phyloP scores from a whole-genome alignment of 352 stramenopile species.

The Globisporangium solare region DNA sequence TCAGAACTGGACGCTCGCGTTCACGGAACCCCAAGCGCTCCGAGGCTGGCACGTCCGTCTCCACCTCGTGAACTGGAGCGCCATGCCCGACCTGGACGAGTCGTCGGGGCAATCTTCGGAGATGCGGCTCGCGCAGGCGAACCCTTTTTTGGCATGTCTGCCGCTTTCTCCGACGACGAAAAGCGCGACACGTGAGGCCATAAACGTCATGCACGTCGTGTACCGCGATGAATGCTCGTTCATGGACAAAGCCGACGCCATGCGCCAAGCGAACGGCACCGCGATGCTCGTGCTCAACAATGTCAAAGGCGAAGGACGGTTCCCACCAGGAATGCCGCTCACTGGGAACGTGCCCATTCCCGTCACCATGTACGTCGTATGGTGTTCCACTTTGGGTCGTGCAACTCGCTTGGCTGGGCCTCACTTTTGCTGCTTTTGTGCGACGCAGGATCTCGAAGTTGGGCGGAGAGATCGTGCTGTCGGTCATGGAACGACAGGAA shows the following conservation, averaged over 20 bases:
- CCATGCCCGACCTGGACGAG: constrained; percentile 18
- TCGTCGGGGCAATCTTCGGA: constrained; percentile 9
- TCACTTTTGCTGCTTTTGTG: background rate
- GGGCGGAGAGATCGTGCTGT: constrained; percentile 57
- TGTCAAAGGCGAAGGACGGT: constrained; percentile 47
- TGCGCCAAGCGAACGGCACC: constrained; percentile 23
- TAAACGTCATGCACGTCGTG: constrained; percentile 25
- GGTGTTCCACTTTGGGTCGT: background rate
- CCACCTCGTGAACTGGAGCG: constrained; percentile 59
- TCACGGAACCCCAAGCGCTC: constrained; percentile 39
- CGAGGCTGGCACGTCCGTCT: constrained; percentile 44
- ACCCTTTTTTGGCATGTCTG: constrained; percentile 39
- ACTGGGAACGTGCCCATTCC: constrained; percentile 32
- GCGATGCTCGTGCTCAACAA: constrained; percentile 67
- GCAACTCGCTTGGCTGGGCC: too few species aligned
- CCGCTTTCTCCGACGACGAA: constrained; percentile 10
- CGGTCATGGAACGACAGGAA: constrained; percentile 51
- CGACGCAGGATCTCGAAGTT: constrained; percentile 48
- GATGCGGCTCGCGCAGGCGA: constrained; percentile 25
- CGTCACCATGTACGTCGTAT: constrained; percentile 63
- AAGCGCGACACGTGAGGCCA: background rate
- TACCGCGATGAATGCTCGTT: constrained; percentile 62
- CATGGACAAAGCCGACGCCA: constrained; percentile 55
- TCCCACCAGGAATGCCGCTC: constrained; percentile 28
- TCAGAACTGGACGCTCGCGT: constrained; percentile 55